Base-by-base conservation (phyloP, 805 yeast species). In the Wickerhamiella brachini region DNA sequence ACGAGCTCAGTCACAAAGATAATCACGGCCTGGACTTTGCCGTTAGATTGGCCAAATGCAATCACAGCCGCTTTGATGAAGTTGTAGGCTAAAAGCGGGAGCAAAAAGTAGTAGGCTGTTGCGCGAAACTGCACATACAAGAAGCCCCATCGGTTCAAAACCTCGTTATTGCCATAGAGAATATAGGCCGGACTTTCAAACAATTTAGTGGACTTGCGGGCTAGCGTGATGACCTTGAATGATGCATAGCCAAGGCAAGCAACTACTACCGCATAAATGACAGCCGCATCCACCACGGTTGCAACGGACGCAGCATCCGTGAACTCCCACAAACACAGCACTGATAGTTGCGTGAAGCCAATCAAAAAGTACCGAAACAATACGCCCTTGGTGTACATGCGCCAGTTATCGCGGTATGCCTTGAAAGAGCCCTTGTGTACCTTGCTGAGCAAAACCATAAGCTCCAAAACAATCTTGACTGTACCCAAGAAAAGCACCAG, bases 101-200 rank as follows among this genome's bases (percentile, higher is more conserved):
- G 66, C 51, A 89, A 74, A 77, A 90, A 93, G 74, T 83, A 93
- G 69, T 83, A 93, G 55, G 79, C 76, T 50, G 83, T 85, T 9
- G 97, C 97, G 55, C 86, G 76, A 72, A 77, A 93, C 69, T 88
- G 96, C 37, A 88, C 87, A 61, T 93, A 93, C 56, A 93, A 66
- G 68, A 93, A 93, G 0, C 98, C 98, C 70, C 83, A 90, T 61
- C 85, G 78, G 73, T 87, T 86, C 59, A 93, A 73, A 53, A 85
- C 78, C 44, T 73, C 77, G 3, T 81, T 75, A 63, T 93, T 95
- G 47, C 97, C 95, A 62, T 76, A 93, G 55, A 93, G 74, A 54
- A 88, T 71, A 63, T 86, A 90, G 0, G 98, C 97, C 0, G 98
- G 95, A 61, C 88, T 90, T 62, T 85, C 82, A 72, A 81, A 86